Evolutionary conservation across 176 grass and related monocot species (phyloP), one percentile per base, ranked within the genome.

Genomic region (Triticum dicoccoides): DNA sequence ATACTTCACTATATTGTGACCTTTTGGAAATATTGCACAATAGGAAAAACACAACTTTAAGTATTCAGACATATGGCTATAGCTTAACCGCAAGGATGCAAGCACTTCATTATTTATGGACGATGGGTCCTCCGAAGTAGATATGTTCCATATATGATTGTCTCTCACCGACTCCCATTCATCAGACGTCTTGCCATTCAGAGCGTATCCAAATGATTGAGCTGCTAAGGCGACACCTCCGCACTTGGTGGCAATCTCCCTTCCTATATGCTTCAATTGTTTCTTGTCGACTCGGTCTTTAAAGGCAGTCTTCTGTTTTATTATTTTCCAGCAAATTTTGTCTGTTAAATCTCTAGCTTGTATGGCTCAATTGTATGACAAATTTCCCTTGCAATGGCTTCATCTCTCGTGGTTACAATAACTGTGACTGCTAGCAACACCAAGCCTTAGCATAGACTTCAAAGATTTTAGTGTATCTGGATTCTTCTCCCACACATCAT

Each of bases 211-310:
- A 49, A 84, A 25, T 9, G 82, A 9, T 51, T 84, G 71, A 65
- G 82, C 82, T n/a, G 82, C 82, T 15, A 84, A 34, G 3, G 82
- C 70, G 9, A 84, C 54, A 47, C 69, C 82, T 47, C 54, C 69
- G 47, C 82, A 84, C 9, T 84, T 84, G 9, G 2, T 2, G 0
- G 82, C 82, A n/a, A 84, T 84, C 0, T 47, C 38, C 27, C 29
- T 37, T 37, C 35, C 35, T 37, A 1, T 37, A 37, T 37, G 35
- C 35, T 37, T 6, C 35, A 37, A 37, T 63, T 6, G 0, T 14
- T 49, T 14, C 15, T 76, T 84, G 35, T 76, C 58, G 32, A 41
- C 5, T 49, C 24, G 21, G 5, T 10, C 3, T 49, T 47, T 6
- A 10, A 76, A 64, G 0, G 0, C 5, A 76, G 38, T 13, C 30